These are phyloP conservation scores for Candida vaughaniae DNA, from an alignment of 805 yeast species.

Conservation along the genomic window DNA sequence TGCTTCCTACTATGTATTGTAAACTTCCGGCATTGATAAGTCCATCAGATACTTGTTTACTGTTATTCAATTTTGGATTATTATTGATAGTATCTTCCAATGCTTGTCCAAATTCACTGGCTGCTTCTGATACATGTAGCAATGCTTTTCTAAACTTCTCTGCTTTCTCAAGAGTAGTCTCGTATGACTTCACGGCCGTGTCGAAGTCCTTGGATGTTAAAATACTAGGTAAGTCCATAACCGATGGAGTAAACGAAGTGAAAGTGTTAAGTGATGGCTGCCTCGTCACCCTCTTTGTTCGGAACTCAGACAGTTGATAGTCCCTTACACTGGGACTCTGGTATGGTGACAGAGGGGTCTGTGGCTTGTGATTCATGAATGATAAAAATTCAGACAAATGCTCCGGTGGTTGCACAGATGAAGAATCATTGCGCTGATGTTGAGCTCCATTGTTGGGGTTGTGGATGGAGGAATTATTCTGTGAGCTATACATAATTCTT, in stretches of 20 bases:
- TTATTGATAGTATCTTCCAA: slow-evolving; percentile 46
- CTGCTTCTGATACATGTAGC: slow-evolving; percentile 50
- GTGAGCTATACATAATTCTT: not conserved
- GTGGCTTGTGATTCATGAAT: slow-evolving; percentile 37
- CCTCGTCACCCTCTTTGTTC: slow-evolving; percentile 12
- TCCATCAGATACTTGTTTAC: slow-evolving; percentile 50
- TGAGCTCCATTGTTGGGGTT: not conserved
- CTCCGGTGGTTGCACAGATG: slow-evolving; percentile 39
- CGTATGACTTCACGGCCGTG: slow-evolving; percentile 47
- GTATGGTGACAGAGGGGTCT: not conserved
- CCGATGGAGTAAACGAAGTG: slow-evolving; percentile 51
- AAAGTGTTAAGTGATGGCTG: slow-evolving; percentile 40
- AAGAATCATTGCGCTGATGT: not conserved
- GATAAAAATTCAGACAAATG: slow-evolving; percentile 63
- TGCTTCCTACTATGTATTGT: slow-evolving; percentile 73
- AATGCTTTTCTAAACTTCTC: slow-evolving; percentile 47
- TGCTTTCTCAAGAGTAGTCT: slow-evolving; percentile 48
- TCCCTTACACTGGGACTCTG: slow-evolving; percentile 9
- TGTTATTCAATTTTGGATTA: slow-evolving; percentile 26
- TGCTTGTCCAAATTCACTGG: slow-evolving; percentile 70
- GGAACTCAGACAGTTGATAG: slow-evolving; percentile 4
- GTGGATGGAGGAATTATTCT: not conserved
- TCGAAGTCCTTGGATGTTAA: slow-evolving; percentile 61
- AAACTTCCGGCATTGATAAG: slow-evolving; percentile 72
- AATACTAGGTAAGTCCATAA: slow-evolving; percentile 58